These are phyloP conservation scores for Mycena albidolilacea DNA, from an alignment of 768 basidiomycete species.

Conservation along the genomic window DNA sequence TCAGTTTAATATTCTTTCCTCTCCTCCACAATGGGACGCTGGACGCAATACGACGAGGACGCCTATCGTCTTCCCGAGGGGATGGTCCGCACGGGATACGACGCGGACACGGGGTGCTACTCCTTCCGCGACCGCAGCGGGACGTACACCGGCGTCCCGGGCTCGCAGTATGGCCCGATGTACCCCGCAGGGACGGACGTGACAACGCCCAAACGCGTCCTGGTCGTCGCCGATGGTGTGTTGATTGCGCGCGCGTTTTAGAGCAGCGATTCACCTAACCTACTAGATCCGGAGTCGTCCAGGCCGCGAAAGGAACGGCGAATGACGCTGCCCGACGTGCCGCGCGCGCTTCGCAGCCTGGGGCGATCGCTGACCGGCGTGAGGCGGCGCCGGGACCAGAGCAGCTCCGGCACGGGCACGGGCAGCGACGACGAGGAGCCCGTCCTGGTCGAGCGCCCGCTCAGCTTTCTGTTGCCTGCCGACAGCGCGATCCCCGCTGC, in stretches of 20 bases:
- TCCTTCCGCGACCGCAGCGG: slow-evolving; percentile 59
- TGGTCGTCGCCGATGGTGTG: slow-evolving; percentile 4
- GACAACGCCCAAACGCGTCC: neutral
- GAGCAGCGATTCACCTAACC: neutral
- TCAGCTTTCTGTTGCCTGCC: slow-evolving; percentile 14
- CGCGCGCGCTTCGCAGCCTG: slow-evolving; percentile 29
- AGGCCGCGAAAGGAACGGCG: neutral
- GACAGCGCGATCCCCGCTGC: neutral
- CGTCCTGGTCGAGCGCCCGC: slow-evolving; percentile 29
- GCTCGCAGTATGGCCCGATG: slow-evolving; percentile 56
- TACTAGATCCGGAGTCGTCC: slow-evolving; percentile 1
- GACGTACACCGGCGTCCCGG: slow-evolving; percentile 60
- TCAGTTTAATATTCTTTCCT: neutral
- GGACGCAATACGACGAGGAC: slow-evolving; percentile 52
- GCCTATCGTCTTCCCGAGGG: slow-evolving; percentile 68
- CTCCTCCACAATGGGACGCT: slow-evolving; percentile 33
- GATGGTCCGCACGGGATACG: slow-evolving; percentile 68
- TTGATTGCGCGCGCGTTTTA: neutral
- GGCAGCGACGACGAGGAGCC: slow-evolving; percentile 34
- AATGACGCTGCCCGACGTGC: slow-evolving; percentile 18
- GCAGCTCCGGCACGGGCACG: neutral
- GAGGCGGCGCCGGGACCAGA: slow-evolving; percentile 22
- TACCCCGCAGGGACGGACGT: neutral
- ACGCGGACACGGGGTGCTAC: slow-evolving; percentile 64
- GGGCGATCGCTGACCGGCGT: slow-evolving; percentile 31